Percentiles rank a stretch among this genome's conserved stretches.
Conservation (phyloP, 2,329 filamentous ascomycete genomes). For the Paecilomyces formosus region DNA sequence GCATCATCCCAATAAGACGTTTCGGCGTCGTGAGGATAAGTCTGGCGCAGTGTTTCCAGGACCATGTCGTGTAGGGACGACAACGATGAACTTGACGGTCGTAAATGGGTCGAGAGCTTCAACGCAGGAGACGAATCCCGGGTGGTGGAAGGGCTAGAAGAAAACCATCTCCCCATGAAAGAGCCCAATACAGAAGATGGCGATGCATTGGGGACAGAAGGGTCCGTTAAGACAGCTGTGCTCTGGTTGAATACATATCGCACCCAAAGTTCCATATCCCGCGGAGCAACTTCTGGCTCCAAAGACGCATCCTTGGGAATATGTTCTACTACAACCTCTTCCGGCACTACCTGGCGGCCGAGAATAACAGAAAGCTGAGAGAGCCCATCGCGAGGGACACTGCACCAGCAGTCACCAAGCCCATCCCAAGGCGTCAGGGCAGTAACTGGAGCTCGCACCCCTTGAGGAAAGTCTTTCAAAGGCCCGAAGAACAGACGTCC, state of each 20-base stretch:
- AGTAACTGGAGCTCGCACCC: constrained; percentile 35
- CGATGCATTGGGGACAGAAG: constrained; percentile 1
- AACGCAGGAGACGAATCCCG: neutral
- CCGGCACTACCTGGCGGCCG: constrained; percentile 50
- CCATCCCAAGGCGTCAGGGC: constrained; percentile 68
- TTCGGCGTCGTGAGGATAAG: constrained; percentile 22
- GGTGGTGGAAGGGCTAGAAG: neutral
- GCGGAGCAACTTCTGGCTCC: constrained; percentile 55
- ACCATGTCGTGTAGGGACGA: constrained; percentile 22
- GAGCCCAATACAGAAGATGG: constrained; percentile 1
- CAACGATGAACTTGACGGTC: neutral
- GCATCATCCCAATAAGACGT: constrained; percentile 27
- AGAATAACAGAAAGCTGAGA: constrained; percentile 35
- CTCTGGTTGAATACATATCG: constrained; percentile 42
- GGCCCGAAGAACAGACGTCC: constrained; percentile 10
- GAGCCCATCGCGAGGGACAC: constrained; percentile 39
- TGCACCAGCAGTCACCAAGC: constrained; percentile 83
- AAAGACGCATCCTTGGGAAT: constrained; percentile 56
- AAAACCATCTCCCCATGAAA: neutral
- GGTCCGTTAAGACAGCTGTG: constrained; percentile 1
- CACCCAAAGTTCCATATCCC: constrained; percentile 63
- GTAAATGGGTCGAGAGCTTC: constrained; percentile 1
- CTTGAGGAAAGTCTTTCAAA: constrained; percentile 10
- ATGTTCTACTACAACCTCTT: constrained; percentile 66
- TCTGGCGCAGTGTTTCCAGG: constrained; percentile 21